Base-by-base conservation (phyloP, 805 yeast species). In the Suhomyces emberorum region DNA sequence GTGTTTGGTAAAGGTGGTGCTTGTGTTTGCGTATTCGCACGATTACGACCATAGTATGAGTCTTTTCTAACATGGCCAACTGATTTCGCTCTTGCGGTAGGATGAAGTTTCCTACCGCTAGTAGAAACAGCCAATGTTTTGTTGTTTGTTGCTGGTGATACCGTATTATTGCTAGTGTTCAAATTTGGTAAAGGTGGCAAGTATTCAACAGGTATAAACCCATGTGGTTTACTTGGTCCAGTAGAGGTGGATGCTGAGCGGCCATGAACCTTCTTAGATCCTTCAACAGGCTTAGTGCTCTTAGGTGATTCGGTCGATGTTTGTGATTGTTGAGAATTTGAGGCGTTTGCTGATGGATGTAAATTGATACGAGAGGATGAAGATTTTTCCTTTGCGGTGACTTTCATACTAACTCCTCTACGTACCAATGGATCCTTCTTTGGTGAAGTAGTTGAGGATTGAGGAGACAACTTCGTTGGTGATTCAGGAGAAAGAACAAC, bases 81-180 rank as follows among this genome's bases (percentile, higher is more conserved):
- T 15, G 95, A 83, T 54, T 84, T 87, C 3, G 95, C 95, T 50
- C 95, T 76, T 0, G 95, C 95, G 10, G 88, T 78, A 24, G 95
- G 95, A 57, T 86, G 95, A 42, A 67, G 63, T 42, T 61, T 70
- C 30, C 59, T 43, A 6, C 51, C 53, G 4, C 41, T 32, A n/a
- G 41, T 39, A 14, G 39, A 30, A 15, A 25, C 32, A 20, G 39
- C 42, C 26, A 28, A 32, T n/a, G 32, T 19, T 17, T 28, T 32
- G 19, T 15, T 29, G 28, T 3, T 17, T 6, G 12, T 17, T 11
- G 22, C 15, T 7, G 26, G 34, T 4, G 25, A n/a, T 10, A 32
- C 22, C 14, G 30, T 30, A 15, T 28, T 28, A 16, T 16, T 26
- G n/a, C 15, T 20, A 9, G 41, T 28, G 38, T 55, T 59, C 37